Evolutionary conservation across 2,329 filamentous ascomycete genomes (phyloP), one percentile per base, ranked within the genome.

Genomic region (Septoria linicola): DNA sequence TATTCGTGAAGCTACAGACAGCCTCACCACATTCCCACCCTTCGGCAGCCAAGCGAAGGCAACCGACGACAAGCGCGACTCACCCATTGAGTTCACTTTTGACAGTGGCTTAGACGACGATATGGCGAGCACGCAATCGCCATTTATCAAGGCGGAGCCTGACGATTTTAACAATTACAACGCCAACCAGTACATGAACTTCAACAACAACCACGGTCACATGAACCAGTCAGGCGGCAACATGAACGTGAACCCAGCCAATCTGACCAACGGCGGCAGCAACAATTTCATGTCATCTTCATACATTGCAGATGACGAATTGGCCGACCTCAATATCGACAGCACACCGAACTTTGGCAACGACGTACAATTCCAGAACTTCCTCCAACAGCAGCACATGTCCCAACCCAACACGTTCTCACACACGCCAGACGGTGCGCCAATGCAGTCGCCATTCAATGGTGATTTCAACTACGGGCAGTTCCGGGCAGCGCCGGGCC

Each of bases 231-330:
- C 35, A 43, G 72, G 77, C 71, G 74, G 57, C 72, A 77, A 55
- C 80, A 80, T 68, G 75, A 72, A 78, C 58, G 79, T 96, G 65
- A 88, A 96, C 66, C 92, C 92, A 8, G 92, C 88, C 55, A 89
- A 93, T 57, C 79, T 96, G 53, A 82, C 82, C 61, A 88, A 92
- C 82, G 78, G 77, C 59, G 78, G 77, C 59, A 34, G 34, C 34
- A 56, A 55, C 44, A 56, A 54, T 44, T 51, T 43, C 53, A 63
- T 65, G 59, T 62, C 78, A 59, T 84, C 83, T 51, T 85, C 81
- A 68, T 96, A 90, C 73, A 91, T 96, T 59, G 85, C 83, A 56
- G 92, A 96, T 59, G 92, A 96, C 58, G 92, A 96, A 67, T 77
- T 97, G 40, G 79, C 92, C 40, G 91, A 96, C 59, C 77, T 92